Evolutionary conservation across 176 grass and related monocot genomes (phyloP), one percentile per base, ranked within the genome.

Genomic region (Aegilops umbellulata): DNA sequence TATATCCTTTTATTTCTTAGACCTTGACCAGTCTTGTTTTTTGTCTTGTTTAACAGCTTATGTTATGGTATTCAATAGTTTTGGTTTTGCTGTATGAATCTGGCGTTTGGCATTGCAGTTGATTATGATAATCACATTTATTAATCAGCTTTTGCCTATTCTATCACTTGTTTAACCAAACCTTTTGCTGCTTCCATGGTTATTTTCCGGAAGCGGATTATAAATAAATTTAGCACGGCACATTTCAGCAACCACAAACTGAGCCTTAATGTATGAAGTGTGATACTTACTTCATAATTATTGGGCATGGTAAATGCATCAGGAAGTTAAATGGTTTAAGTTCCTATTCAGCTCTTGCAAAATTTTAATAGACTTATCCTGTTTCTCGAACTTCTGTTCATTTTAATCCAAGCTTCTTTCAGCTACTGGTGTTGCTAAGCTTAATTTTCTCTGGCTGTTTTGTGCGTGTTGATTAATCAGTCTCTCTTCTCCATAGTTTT

Each of bases 301-400:
- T 26, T 49, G 63, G 25, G 46, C 38, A 31, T 31, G 16, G 25
- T 47, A 47, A 65, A 81, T 80, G 8, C 11, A 65, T 60, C 61
- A 49, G 27, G 10, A 23, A 26, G 24, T 38, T 61, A 51, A 17
- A 51, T 12, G 41, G 41, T 13, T 44, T 44, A 13, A 46, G 20
- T 80, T 16, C 27, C 60, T 57, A 41, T 84, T 61, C 57, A 39
- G 3, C 25, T 61, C 57, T 27, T 63, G 22, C 23, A 60, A 26
- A 27, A 41, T 35, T 36, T 55, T 62, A 80, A 8, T 80, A 19
- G 2, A 26, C 8, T 46, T 69, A 68, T 32, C 12, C 15, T 69
- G 62, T 83, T 77, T 82, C 69, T 58, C 69, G 44, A 82, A 69
- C 30, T 61, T 25, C 24, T 5, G 30, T 60, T 80, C 32, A 84